phyloP scores from a whole-genome alignment of 495 filamentous ascomycete genomes.

The Alectoria sarmentosa region DNA sequence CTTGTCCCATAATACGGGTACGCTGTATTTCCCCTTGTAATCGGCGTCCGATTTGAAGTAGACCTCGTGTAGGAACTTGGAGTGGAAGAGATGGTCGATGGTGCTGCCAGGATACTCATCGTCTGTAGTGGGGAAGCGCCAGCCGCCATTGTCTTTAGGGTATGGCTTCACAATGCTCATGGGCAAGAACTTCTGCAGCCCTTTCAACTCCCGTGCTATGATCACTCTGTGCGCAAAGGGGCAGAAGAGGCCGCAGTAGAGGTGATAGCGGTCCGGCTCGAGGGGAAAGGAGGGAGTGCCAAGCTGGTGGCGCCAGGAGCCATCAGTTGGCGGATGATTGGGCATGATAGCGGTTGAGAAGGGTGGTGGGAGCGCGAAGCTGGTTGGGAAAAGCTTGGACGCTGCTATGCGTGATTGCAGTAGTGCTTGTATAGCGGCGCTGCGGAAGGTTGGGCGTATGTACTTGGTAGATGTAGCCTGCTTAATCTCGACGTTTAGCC shows the following conservation, averaged over 20 bases:
- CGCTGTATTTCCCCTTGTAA: slow-evolving; percentile 47
- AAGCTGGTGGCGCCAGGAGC: slow-evolving; percentile 20
- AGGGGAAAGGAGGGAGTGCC: slow-evolving; percentile 50
- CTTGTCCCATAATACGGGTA: slow-evolving; percentile 53
- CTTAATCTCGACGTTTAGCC: background rate
- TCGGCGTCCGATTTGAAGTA: slow-evolving; percentile 46
- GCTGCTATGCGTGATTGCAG: slow-evolving; percentile 6
- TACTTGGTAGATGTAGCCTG: background rate
- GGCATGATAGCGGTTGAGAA: slow-evolving; percentile 10
- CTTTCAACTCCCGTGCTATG: slow-evolving; percentile 68
- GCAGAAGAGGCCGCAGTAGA: slow-evolving; percentile 55
- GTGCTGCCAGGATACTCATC: slow-evolving; percentile 46
- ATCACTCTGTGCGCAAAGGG: slow-evolving; percentile 63
- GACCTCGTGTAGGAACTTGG: slow-evolving; percentile 43
- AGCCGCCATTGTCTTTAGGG: slow-evolving; percentile 49
- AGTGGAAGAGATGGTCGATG: slow-evolving; percentile 44
- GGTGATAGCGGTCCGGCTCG: slow-evolving; percentile 66
- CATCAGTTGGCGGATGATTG: slow-evolving; percentile 19
- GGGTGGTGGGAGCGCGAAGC: background rate
- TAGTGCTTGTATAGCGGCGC: background rate
- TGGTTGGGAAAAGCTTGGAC: background rate
- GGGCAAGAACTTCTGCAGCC: slow-evolving; percentile 62
- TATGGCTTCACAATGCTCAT: slow-evolving; percentile 68
- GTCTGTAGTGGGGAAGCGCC: slow-evolving; percentile 42
- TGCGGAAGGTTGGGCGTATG: slow-evolving; percentile 2